phyloP scores from a whole-genome alignment of 805 yeast species.

The Barnettozyma siamensis region DNA sequence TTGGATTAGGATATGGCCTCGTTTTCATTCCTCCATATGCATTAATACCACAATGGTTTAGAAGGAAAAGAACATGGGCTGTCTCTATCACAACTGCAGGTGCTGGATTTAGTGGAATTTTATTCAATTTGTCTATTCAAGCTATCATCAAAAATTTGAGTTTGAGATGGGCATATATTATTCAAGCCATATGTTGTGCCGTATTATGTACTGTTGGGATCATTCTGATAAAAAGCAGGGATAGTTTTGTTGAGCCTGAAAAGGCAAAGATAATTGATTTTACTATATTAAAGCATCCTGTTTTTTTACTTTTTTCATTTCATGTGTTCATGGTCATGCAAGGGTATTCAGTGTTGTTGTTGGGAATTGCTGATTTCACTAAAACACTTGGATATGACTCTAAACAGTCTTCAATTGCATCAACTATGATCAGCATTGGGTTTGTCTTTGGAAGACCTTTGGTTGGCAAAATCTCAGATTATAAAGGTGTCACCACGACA shows the following conservation, averaged over 20 bases:
- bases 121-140: constrained; percentile 34
- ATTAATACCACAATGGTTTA: constrained; percentile 66
- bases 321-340: constrained; percentile 45
- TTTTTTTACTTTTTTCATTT: constrained; percentile 36
- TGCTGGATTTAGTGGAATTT: constrained; percentile 39
- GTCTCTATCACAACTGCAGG: constrained; percentile 35
- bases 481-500: constrained; percentile 47
- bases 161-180: constrained; percentile 31
- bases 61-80: constrained; percentile 49
- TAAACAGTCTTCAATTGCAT: constrained; percentile 49
- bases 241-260: constrained; percentile 28
- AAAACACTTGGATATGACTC: constrained; percentile 52
- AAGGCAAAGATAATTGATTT: constrained; percentile 37
- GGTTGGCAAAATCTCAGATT: constrained; percentile 47
- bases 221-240: constrained; percentile 33
- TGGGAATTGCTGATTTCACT: constrained; percentile 55
- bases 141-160: constrained; percentile 28
- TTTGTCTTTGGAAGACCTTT: constrained; percentile 50
- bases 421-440: constrained; percentile 58
- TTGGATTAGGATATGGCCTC: constrained; percentile 48
- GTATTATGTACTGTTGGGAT: constrained; percentile 31
- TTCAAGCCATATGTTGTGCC: constrained; percentile 33
- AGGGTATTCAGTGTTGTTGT: constrained; percentile 57
- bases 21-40: constrained; percentile 53
- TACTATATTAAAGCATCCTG: constrained; percentile 32